Percentiles rank a stretch among this genome's conserved stretches.
Evolutionary conservation across 2,329 filamentous ascomycete species (phyloP).

Genomic region (Xylaria sp.): DNA sequence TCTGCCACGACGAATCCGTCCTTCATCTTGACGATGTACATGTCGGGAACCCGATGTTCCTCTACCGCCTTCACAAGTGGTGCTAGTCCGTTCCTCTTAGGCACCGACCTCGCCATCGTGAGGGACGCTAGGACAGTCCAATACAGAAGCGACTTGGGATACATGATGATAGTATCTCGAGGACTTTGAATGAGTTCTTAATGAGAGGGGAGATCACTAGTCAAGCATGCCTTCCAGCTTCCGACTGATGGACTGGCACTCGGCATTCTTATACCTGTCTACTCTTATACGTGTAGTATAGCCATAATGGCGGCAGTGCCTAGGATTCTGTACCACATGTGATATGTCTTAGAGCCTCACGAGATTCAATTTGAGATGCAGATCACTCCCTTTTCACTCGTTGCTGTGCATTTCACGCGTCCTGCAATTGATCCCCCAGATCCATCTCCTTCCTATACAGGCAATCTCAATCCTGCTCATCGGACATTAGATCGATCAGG

Average conservation of each 20-base stretch:
- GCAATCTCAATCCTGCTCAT: background rate
- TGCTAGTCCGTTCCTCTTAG: background rate
- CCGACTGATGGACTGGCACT: background rate
- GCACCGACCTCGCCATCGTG: slow-evolving; percentile 11
- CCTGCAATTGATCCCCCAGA: background rate
- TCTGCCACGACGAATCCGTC: slow-evolving; percentile 3
- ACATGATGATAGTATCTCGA: slow-evolving; percentile 1
- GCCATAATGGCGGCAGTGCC: background rate
- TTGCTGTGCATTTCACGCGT: background rate
- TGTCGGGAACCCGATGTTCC: slow-evolving; percentile 1
- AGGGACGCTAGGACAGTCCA: slow-evolving; percentile 5
- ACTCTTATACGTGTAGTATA: background rate
- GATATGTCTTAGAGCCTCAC: background rate
- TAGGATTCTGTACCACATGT: background rate
- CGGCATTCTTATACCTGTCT: background rate
- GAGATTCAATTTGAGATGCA: background rate
- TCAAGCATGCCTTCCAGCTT: background rate
- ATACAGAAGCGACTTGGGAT: slow-evolving; percentile 3
- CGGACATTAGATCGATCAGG: background rate
- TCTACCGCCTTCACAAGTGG: background rate
- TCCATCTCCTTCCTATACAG: slow-evolving; percentile 13
- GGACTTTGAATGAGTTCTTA: background rate
- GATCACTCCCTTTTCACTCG: slow-evolving; percentile 11
- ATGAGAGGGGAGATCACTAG: background rate
- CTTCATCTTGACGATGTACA: slow-evolving; percentile 24